A percentile compares a stretch with the other conserved stretches of the same genome.
Conservation (phyloP, 208 protist genomes). For the Wallacemonas sp. region DNA sequence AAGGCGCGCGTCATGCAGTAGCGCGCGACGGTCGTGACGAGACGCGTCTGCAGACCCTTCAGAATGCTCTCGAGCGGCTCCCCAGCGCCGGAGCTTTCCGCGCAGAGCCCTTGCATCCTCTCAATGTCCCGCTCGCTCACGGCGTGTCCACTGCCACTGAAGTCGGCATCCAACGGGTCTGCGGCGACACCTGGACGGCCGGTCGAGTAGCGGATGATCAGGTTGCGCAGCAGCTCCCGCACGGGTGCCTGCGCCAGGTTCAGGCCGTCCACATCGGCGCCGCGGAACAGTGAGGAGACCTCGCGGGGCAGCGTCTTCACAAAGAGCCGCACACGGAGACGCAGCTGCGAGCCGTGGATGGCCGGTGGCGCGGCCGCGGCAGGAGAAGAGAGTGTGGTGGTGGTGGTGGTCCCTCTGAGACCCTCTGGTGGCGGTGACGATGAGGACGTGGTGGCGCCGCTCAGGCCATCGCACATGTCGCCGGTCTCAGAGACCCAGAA, state of each 20-base stretch:
- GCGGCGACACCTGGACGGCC: neutral
- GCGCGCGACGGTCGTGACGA: slow-evolving; percentile 5
- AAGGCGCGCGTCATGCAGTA: slow-evolving; percentile 14
- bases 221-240: slow-evolving; percentile 36
- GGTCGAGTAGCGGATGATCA: slow-evolving; percentile 24
- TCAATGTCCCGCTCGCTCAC: slow-evolving; percentile 5
- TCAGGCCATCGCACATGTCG: no score
- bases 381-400: neutral
- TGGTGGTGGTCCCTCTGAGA: neutral
- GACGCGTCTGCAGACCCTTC: slow-evolving; percentile 2
- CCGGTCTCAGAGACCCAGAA: slow-evolving; percentile 6
- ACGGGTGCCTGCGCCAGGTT: slow-evolving; percentile 40
- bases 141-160: neutral
- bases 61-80: slow-evolving; percentile 14
- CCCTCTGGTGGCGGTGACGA: neutral
- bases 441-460: neutral
- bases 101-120: slow-evolving; percentile 10
- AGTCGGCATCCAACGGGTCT: slow-evolving; percentile 2
- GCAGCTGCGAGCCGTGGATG: neutral
- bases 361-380: neutral
- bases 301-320: slow-evolving; percentile 59
- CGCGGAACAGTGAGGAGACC: slow-evolving; percentile 27
- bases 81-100: neutral
- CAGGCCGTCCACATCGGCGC: slow-evolving; percentile 34
- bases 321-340: slow-evolving; percentile 49